phyloP scores from a whole-genome alignment of 208 protist species.

The Crithidia mellificae region DNA sequence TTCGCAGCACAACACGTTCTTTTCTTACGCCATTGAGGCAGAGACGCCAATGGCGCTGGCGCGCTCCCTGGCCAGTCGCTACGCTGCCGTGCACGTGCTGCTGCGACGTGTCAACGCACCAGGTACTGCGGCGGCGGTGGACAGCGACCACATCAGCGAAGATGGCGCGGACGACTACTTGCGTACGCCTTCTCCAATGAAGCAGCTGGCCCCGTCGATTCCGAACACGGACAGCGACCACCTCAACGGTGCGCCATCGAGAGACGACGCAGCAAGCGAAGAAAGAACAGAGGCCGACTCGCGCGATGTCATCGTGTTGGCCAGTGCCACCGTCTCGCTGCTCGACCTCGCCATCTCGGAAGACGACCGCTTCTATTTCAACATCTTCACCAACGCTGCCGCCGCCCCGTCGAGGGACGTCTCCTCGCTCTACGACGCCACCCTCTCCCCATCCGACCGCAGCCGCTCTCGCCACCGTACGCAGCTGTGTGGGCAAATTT shows the following conservation, averaged over 20 bases:
- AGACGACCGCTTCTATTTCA: constrained; percentile 32
- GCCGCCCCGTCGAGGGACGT: neutral
- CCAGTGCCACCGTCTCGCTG: constrained; percentile 36
- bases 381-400: constrained; percentile 15
- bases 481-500: constrained; percentile 14
- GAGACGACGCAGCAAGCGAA: neutral
- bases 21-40: constrained; percentile 30
- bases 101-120: constrained; percentile 6
- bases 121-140: neutral
- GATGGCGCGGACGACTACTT: neutral
- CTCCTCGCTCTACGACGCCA: neutral
- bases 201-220: neutral
- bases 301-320: constrained; percentile 27
- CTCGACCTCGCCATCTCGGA: constrained; percentile 28
- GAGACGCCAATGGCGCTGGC: constrained; percentile 3
- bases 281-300: neutral
- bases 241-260: too few relatives aligned
- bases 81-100: constrained; percentile 32
- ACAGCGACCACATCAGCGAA: too few relatives aligned
- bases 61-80: constrained; percentile 17
- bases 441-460: neutral
- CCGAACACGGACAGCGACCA: neutral
- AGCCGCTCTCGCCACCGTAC: neutral
- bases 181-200: neutral
- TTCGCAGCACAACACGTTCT: neutral